Percentiles rank a stretch among this genome's conserved stretches.
These are phyloP conservation scores for Exophiala bonariae DNA, from an alignment of 2,329 filamentous ascomycete species.

Conservation along the genomic window DNA sequence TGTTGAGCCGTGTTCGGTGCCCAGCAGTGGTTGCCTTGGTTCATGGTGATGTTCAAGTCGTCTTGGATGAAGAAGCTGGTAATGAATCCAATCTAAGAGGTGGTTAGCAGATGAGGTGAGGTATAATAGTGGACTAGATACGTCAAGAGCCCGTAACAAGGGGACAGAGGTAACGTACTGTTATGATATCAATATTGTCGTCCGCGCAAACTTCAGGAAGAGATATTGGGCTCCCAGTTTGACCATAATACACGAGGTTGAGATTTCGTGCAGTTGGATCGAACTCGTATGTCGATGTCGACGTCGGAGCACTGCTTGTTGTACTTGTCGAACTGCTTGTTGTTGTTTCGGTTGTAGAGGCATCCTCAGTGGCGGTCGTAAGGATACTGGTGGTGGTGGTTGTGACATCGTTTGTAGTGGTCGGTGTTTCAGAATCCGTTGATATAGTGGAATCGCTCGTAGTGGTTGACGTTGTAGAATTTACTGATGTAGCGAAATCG, in stretches of 20 bases:
- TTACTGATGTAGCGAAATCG: no score
- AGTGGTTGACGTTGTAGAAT: no score
- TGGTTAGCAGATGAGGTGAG: no score
- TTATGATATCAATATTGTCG: constrained; percentile 31
- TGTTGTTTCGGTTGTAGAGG: neutral
- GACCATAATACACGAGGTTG: constrained; percentile 31
- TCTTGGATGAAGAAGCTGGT: constrained; percentile 20
- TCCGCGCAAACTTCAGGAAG: constrained; percentile 29
- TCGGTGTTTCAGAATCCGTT: no score
- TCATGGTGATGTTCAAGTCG: constrained; percentile 29
- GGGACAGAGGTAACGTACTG: no score
- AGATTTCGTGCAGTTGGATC: constrained; percentile 19
- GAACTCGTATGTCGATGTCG: constrained; percentile 10
- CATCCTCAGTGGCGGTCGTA: neutral
- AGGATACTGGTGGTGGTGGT: neutral
- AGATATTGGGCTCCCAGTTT: constrained; percentile 24
- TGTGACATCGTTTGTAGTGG: neutral
- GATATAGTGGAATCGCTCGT: no score
- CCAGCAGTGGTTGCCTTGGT: constrained; percentile 27
- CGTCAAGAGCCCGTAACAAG: no score
- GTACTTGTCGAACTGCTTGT: neutral
- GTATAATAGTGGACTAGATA: no score
- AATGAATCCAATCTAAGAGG: constrained; percentile 27
- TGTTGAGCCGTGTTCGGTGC: constrained; percentile 20
- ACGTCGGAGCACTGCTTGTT: neutral